Percentiles rank a stretch among this genome's conserved stretches.
Conservation (phyloP, 2,329 filamentous ascomycete species). For the Cladophialophora psammophila region DNA sequence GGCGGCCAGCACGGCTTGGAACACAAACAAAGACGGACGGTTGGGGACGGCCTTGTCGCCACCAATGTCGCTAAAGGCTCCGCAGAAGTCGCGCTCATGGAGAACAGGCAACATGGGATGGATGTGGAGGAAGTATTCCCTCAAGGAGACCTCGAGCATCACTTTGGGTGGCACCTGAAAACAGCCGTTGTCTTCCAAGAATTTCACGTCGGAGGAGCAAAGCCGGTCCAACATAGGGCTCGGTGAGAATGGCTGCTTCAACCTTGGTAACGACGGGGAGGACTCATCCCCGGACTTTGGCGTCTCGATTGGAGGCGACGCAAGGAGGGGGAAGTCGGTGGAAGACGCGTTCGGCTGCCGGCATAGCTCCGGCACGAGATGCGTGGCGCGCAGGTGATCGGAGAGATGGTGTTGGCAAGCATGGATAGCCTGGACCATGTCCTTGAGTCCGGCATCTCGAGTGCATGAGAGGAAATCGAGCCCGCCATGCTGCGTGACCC, state of each 20-base stretch:
- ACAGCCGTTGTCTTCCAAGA: constrained; percentile 10
- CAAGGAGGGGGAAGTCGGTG: background rate
- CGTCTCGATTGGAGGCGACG: background rate
- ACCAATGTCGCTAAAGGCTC: background rate
- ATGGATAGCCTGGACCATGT: constrained; percentile 12
- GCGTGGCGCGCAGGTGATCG: background rate
- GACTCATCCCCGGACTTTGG: background rate
- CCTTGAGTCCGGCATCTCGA: constrained; percentile 2
- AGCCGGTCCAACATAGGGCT: background rate
- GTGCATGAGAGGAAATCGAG: background rate
- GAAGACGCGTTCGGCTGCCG: background rate
- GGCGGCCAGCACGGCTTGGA: constrained; percentile 1
- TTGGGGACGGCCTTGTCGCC: background rate
- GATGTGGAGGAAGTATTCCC: constrained; percentile 7
- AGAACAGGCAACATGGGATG: constrained; percentile 5
- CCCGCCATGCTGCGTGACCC: background rate
- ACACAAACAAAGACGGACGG: background rate
- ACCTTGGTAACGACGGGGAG: background rate
- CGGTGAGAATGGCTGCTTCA: background rate
- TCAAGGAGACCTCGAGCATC: background rate
- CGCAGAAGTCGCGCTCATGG: constrained; percentile 3
- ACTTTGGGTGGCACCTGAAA: background rate
- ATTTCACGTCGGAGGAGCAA: background rate
- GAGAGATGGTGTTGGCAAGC: background rate
- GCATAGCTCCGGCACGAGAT: background rate